Percentiles rank a stretch among this genome's conserved stretches.
Evolutionary conservation across 106 monocot species (phyloP).

Genomic region (Dendrobium officinale): DNA sequence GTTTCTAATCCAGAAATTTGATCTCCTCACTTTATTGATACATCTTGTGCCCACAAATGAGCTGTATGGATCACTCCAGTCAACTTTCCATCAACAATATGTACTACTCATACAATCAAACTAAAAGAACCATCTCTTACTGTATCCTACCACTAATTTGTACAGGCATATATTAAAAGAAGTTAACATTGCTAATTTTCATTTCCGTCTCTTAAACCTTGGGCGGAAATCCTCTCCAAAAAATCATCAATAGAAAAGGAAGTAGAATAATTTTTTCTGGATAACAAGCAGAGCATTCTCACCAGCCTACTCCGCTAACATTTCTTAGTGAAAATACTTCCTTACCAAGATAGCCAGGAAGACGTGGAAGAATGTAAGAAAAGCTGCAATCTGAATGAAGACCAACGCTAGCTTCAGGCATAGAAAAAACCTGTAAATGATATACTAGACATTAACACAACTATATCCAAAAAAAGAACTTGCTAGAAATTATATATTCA

Average conservation of each 20-base stretch:
- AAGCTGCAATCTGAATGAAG: constrained; percentile 96
- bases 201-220: background rate
- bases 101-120: background rate
- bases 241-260: background rate
- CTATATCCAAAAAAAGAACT: background rate
- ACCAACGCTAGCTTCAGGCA: constrained; percentile 85
- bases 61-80: background rate
- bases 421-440: constrained; percentile 55
- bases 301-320: background rate
- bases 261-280: background rate
- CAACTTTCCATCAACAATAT: background rate
- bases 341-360: constrained; percentile 82
- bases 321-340: background rate
- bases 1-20: background rate
- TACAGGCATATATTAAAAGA: background rate
- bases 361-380: constrained; percentile 83
- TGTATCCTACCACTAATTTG: background rate
- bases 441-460: background rate
- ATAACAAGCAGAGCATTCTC: background rate
- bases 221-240: background rate
- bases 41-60: background rate
- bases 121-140: background rate
- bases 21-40: background rate
- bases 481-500: background rate
- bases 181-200: background rate